Conservation (phyloP, 1,284 basidiomycete species). For the Tilletia indica region DNA sequence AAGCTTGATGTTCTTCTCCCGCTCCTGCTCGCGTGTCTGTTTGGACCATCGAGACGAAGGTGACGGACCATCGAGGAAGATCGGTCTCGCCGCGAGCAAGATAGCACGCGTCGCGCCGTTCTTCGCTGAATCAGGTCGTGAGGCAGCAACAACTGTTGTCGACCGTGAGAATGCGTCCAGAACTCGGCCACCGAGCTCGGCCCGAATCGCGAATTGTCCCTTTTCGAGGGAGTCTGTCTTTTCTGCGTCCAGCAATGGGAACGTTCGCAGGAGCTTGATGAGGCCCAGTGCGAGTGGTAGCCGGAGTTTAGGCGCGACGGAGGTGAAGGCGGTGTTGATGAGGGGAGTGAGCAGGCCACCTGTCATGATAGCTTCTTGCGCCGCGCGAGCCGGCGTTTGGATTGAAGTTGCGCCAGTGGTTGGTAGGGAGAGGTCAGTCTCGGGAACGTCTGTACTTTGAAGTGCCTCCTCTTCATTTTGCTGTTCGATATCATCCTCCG, state of each 20-base stretch:
- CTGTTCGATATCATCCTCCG: slow-evolving; percentile 28
- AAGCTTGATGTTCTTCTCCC: background rate
- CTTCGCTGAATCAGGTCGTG: background rate
- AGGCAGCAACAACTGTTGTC: background rate
- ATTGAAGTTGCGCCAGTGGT: slow-evolving; percentile 25
- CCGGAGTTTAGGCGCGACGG: slow-evolving; percentile 37
- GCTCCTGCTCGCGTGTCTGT: background rate
- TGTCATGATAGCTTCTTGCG: slow-evolving; percentile 40
- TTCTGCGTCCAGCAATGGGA: slow-evolving; percentile 41
- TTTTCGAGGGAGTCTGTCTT: background rate
- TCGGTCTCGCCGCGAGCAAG: background rate
- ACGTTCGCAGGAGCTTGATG: slow-evolving; percentile 34
- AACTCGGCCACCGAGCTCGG: background rate
- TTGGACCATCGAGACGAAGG: background rate
- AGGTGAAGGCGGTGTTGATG: slow-evolving; percentile 33
- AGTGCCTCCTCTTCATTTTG: slow-evolving; percentile 30
- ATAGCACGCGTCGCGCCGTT: background rate
- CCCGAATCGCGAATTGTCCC: background rate
- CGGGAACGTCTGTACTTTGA: slow-evolving; percentile 22
- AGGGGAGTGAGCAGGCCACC: slow-evolving; percentile 44
- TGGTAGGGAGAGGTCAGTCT: slow-evolving; percentile 15
- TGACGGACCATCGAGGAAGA: background rate
- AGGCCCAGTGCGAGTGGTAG: slow-evolving; percentile 37
- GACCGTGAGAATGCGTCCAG: slow-evolving; percentile 1
- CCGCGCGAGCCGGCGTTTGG: slow-evolving; percentile 18